These are phyloP conservation scores for Daedaleopsis sinensis DNA, from an alignment of 768 basidiomycete species.

Conservation along the genomic window DNA sequence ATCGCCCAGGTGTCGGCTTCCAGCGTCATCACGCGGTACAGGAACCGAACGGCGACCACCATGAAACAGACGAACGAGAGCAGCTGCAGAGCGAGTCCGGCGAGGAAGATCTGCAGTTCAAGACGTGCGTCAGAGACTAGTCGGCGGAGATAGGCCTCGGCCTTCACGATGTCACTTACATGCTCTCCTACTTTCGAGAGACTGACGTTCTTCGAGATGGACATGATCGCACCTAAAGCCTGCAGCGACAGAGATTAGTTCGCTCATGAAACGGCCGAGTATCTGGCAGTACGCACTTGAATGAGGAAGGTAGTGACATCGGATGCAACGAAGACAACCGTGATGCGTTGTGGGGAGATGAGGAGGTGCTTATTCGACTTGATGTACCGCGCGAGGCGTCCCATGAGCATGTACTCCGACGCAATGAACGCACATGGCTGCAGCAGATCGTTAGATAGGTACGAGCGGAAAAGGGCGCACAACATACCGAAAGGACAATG, in stretches of 20 bases:
- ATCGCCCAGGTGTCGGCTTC: slow-evolving; percentile 44
- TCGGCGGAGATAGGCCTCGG: background rate
- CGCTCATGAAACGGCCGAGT: background rate
- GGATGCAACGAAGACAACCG: slow-evolving; percentile 59
- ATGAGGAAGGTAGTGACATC: slow-evolving; percentile 70
- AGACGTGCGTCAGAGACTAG: background rate
- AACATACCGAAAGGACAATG: slow-evolving; percentile 58
- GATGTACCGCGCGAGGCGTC: slow-evolving; percentile 57
- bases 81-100: slow-evolving; percentile 58
- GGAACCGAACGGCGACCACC: slow-evolving; percentile 47
- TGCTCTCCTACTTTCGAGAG: slow-evolving; percentile 17
- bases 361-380: slow-evolving; percentile 50
- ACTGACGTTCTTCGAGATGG: slow-evolving; percentile 36
- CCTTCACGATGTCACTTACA: background rate
- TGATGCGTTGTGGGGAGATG: slow-evolving; percentile 51
- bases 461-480: background rate
- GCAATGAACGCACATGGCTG: slow-evolving; percentile 79
- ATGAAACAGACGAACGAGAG: slow-evolving; percentile 55
- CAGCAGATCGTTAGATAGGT: background rate
- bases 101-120: slow-evolving; percentile 50
- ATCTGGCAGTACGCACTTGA: slow-evolving; percentile 42
- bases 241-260: slow-evolving; percentile 19
- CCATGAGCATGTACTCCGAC: slow-evolving; percentile 67
- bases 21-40: slow-evolving; percentile 48
- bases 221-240: slow-evolving; percentile 53